Conservation (phyloP, 208 protist species). For the Trypanosoma rangeli region DNA sequence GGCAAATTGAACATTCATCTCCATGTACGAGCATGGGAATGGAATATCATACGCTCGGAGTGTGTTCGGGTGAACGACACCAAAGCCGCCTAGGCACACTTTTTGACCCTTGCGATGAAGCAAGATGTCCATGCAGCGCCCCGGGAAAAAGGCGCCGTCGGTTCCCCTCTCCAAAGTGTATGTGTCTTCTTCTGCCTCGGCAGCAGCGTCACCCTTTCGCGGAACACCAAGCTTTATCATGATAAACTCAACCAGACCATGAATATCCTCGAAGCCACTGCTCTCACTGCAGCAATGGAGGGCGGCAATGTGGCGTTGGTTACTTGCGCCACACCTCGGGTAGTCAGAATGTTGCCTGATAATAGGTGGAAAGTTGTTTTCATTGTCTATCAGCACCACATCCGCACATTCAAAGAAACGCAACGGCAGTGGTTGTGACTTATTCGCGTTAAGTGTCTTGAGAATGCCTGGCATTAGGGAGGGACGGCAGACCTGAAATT, state of each 20-base stretch:
- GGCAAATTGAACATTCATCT: constrained; percentile 91
- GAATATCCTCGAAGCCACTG: constrained; percentile 84
- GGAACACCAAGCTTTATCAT: constrained; percentile 76
- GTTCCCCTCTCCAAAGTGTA: constrained; percentile 57
- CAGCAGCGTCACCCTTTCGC: constrained; percentile 18
- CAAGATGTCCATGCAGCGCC: constrained; percentile 84
- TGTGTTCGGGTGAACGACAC: constrained; percentile 90
- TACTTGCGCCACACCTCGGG: constrained; percentile 83
- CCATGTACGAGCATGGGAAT: constrained; percentile 92
- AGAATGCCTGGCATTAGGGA: constrained; percentile 96
- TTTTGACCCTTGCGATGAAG: constrained; percentile 61
- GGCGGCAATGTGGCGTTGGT: constrained; percentile 87
- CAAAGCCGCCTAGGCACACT: constrained; percentile 71
- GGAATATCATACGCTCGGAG: constrained; percentile 93
- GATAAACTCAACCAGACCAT: constrained; percentile 65
- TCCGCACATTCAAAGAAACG: constrained; percentile 97
- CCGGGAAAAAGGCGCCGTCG: constrained; percentile 92
- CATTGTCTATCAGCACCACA: constrained; percentile 92
- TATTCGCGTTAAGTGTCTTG: constrained; percentile 94
- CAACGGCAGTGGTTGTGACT: constrained; percentile 91
- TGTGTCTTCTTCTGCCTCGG: constrained; percentile 29
- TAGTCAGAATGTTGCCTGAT: constrained; percentile 40
- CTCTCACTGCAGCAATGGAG: constrained; percentile 77
- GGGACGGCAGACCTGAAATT: constrained; percentile 95
- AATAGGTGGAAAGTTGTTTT: constrained; percentile 81